Conservation (phyloP, 1,284 basidiomycete genomes). For the Marasmius oreades region DNA sequence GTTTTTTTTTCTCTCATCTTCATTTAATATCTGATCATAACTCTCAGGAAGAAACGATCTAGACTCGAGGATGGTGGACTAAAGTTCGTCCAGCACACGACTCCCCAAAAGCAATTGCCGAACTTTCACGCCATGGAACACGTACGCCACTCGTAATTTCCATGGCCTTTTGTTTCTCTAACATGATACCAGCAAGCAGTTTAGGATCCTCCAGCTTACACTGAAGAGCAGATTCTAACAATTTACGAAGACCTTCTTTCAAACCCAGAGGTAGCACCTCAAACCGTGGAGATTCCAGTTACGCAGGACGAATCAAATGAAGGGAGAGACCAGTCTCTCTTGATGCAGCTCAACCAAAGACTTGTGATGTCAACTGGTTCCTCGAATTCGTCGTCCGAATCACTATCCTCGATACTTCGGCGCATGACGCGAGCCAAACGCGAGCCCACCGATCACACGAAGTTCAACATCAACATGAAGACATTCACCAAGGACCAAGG, state of each 20-base stretch:
- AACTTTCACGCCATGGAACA: constrained; percentile 34
- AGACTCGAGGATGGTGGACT: constrained; percentile 7
- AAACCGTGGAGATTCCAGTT: constrained; percentile 1
- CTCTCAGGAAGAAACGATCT: not conserved
- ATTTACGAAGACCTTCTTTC: constrained; percentile 55
- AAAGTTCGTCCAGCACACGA: constrained; percentile 8
- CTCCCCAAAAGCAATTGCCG: constrained; percentile 18
- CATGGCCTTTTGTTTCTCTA: not conserved
- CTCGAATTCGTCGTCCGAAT: not conserved
- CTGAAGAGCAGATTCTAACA: constrained; percentile 45
- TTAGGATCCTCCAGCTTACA: constrained; percentile 33
- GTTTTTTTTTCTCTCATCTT: no score
- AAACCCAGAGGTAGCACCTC: constrained; percentile 22
- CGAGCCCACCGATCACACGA: not conserved
- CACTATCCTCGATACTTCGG: not conserved
- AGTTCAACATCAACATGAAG: not conserved
- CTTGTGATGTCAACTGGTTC: not conserved
- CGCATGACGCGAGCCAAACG: constrained; percentile 8
- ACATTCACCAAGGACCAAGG: constrained; percentile 9
- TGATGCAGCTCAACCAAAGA: not conserved
- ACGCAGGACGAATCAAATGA: constrained; percentile 12
- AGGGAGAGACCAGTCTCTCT: constrained; percentile 16
- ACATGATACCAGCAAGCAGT: constrained; percentile 25
- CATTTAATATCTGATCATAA: no score
- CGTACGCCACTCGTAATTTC: constrained; percentile 27